Base-by-base conservation (phyloP, 2,329 filamentous ascomycete genomes). In the Calonectria leucothoes region DNA sequence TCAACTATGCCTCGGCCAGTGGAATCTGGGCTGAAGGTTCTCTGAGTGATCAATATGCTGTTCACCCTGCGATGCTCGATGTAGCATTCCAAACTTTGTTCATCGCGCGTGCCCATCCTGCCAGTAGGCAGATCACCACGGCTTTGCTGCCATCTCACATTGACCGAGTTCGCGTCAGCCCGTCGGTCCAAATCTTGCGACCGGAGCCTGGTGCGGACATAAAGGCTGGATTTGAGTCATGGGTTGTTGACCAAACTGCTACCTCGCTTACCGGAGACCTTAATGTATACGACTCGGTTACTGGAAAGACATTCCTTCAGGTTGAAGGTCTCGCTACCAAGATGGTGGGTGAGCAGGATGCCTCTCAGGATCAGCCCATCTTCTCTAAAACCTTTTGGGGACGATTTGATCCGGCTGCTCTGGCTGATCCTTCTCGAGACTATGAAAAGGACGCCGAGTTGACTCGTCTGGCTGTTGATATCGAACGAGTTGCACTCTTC, bases 381-480 rank as follows among this genome's bases (percentile, higher is more conserved):
- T 74, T 74, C 51, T 70, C 68, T 20, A 71, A 74, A 55, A 74
- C 72, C 0, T 25, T 74, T 23, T 74, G 72, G 72, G 72, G 68
- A 6, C 23, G 37, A 17, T 70, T 71, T 61, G 67, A 64, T 23
- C 31, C 65, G 12, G 29, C 20, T n/a, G 52, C 69, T 3, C 45
- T 70, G 37, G 63, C 63, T 33, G 69, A 66, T 45, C 63, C 69
- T 31, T 35, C 39, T 4, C 69, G 72, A 15, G 72, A 74, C 48
- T 17, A 64, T 6, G 61, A 37, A 33, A 61, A 68, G 52, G 72
- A 74, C 31, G 45, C 37, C 10, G 63, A 71, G 48, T 33, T 66
- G 12, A 70, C 69, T 25, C 55, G 45, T n/a, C 35, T 74, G 25
- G 69, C 63, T 33, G 68, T 63, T 25, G 52, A 70, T 14, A 57